Evolutionary conservation across 1,284 basidiomycete genomes (phyloP).

Genomic region (Irpex sp.): DNA sequence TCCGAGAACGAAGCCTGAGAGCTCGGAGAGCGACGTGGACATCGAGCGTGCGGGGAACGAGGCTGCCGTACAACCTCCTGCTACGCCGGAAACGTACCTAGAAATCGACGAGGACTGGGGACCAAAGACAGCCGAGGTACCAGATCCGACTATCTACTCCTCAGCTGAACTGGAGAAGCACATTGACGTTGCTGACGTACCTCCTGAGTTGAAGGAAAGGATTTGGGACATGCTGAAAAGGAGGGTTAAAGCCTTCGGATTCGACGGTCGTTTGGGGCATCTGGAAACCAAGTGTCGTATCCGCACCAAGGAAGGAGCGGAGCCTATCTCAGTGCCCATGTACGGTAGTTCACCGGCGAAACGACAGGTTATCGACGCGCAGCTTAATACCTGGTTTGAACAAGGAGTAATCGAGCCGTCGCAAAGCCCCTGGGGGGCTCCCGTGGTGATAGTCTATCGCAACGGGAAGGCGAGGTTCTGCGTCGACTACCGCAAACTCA

Average conservation of each 20-base stretch:
- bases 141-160: background rate
- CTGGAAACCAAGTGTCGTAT: background rate
- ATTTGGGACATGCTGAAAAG: background rate
- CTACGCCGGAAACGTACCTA: no score
- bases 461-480: conserved; percentile 29
- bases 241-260: background rate
- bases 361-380: conserved; percentile 28
- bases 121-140: background rate
- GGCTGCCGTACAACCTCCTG: no score
- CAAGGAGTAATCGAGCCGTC: conserved; percentile 32
- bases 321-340: conserved; percentile 22
- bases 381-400: conserved; percentile 27
- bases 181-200: conserved; percentile 6
- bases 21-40: no score
- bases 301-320: conserved; percentile 1
- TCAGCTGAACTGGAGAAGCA: background rate
- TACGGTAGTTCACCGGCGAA: conserved; percentile 29
- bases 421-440: conserved; percentile 30
- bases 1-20: background rate
- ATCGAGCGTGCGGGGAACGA: no score
- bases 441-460: conserved; percentile 30
- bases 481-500: conserved; percentile 19
- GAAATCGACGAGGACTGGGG: background rate
- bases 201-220: background rate
- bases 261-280: background rate